Evolutionary conservation across 2,329 filamentous ascomycete genomes (phyloP).

Genomic region (Aspergillus terreus): DNA sequence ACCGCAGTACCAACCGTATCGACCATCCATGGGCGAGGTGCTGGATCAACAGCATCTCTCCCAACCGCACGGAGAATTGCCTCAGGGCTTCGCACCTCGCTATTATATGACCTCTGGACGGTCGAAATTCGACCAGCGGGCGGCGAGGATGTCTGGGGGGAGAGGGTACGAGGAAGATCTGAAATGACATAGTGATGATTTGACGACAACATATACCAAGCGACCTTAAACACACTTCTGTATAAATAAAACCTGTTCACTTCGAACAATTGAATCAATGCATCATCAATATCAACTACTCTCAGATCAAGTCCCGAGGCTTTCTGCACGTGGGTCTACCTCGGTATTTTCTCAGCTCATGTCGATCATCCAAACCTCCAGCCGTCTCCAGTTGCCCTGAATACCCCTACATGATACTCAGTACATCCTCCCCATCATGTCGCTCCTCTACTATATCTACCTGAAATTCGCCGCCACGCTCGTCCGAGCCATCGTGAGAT

Average conservation of each 20-base stretch:
- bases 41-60: neutral
- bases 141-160: neutral
- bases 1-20: neutral
- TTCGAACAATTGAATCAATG: too few species aligned
- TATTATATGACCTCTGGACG: neutral
- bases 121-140: neutral
- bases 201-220: neutral
- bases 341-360: neutral
- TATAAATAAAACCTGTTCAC: too few species aligned
- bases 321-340: neutral
- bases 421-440: neutral
- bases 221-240: neutral
- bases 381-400: too few species aligned
- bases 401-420: too few species aligned
- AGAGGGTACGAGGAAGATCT: neutral
- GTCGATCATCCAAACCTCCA: neutral
- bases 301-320: neutral
- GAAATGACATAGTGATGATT: neutral
- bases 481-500: neutral
- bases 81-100: neutral
- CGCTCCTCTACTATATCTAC: neutral
- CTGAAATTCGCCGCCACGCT: neutral
- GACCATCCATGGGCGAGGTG: constrained; percentile 1
- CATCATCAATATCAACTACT: too few species aligned
- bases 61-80: neutral